Conservation (phyloP, 1,284 basidiomycete genomes). For the Austroboletus novae-zelandiae region DNA sequence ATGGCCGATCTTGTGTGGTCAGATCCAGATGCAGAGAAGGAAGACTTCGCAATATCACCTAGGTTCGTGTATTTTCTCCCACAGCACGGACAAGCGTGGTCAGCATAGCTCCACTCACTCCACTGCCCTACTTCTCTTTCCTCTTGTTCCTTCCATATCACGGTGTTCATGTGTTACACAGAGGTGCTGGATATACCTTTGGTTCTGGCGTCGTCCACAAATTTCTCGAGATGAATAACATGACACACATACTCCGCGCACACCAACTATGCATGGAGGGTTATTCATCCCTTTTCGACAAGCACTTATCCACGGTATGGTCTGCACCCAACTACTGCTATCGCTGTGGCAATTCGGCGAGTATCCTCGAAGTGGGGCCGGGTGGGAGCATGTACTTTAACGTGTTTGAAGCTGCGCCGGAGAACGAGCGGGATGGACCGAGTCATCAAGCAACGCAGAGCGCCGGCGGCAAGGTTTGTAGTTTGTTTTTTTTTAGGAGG, state of each 20-base stretch:
- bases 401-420: constrained; percentile 97
- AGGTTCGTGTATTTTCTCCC: constrained; percentile 53
- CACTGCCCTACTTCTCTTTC: constrained; percentile 4
- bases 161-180: constrained; percentile 32
- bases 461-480: constrained; percentile 61
- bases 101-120: constrained; percentile 16
- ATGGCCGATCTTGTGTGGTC: constrained; percentile 99
- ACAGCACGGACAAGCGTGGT: constrained; percentile 10
- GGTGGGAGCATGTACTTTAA: constrained; percentile 92
- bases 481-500: background rate
- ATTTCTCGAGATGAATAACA: constrained; percentile 91
- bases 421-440: constrained; percentile 89
- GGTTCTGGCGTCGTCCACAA: constrained; percentile 98
- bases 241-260: constrained; percentile 96
- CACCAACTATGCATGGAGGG: constrained; percentile 99
- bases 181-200: constrained; percentile 98
- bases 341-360: constrained; percentile 96
- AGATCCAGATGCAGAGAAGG: constrained; percentile 98
- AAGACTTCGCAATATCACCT: constrained; percentile 98
- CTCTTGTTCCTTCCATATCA: constrained; percentile 1
- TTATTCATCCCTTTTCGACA: constrained; percentile 92
- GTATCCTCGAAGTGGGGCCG: constrained; percentile 94
- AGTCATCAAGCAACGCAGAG: constrained; percentile 69
- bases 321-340: constrained; percentile 98
- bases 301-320: constrained; percentile 97